Conservation (phyloP, 192 early-diverging fungal genomes). For the Umbelopsis sp. region DNA sequence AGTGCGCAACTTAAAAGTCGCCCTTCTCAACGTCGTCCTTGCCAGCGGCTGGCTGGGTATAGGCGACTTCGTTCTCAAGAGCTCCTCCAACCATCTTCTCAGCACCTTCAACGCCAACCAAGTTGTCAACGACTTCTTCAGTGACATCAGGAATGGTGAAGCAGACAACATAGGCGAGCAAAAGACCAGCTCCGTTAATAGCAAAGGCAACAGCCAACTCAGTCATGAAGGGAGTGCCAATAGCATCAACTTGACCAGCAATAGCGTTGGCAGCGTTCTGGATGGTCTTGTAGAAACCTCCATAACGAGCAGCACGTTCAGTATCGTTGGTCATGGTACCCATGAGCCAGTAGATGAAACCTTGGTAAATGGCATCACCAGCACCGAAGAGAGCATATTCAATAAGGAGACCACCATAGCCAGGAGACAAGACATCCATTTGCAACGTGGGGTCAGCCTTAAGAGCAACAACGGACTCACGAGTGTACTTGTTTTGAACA, state of each 20-base stretch:
- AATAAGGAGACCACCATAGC: constrained; percentile 62
- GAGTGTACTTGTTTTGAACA: constrained; percentile 57
- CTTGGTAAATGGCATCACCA: constrained; percentile 84
- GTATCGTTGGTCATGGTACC: constrained; percentile 85
- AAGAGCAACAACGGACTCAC: constrained; percentile 26
- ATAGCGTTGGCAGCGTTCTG: constrained; percentile 78
- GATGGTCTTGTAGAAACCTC: constrained; percentile 90
- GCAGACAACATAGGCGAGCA: constrained; percentile 34
- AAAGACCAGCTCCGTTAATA: constrained; percentile 27
- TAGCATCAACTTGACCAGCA: constrained; percentile 71
- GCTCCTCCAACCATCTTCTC: constrained; percentile 31
- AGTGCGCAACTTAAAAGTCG: background rate
- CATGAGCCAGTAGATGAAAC: constrained; percentile 83
- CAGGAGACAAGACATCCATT: constrained; percentile 27
- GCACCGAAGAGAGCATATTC: constrained; percentile 77
- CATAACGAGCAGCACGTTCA: constrained; percentile 68
- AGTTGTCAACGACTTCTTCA: constrained; percentile 35
- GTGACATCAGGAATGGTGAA: constrained; percentile 31
- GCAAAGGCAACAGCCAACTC: constrained; percentile 38
- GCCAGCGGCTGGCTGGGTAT: background rate
- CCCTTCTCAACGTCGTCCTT: background rate
- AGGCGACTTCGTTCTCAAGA: constrained; percentile 19
- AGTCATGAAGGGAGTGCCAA: constrained; percentile 46
- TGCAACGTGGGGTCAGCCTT: constrained; percentile 17
- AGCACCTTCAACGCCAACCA: constrained; percentile 19